phyloP scores from a whole-genome alignment of 371 early-diverging fungal genomes.

The Neoconidiobolus thromboides region DNA sequence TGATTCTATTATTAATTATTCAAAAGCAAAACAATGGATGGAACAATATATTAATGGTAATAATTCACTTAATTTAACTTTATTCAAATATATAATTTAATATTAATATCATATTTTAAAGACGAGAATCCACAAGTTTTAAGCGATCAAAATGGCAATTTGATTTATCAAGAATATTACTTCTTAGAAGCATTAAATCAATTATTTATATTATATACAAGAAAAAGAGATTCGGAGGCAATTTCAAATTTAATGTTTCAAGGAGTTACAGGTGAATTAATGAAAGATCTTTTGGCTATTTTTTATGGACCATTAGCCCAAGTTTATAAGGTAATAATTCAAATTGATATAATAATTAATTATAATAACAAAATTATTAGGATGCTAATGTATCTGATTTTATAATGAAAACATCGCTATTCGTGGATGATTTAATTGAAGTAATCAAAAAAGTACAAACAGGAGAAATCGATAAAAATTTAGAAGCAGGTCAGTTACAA shows the following conservation, averaged over 20 bases:
- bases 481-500: not conserved
- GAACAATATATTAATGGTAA: conserved; percentile 6
- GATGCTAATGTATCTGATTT: conserved; percentile 40
- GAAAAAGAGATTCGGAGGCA: conserved; percentile 23
- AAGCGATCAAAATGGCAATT: not conserved
- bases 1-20: conserved; percentile 5
- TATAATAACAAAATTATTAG: not conserved
- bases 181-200: conserved; percentile 12
- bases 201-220: conserved; percentile 6
- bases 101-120: conserved; percentile 14
- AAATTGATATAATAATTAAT: not conserved
- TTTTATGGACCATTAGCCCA: conserved; percentile 42
- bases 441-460: conserved; percentile 24
- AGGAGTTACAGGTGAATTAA: conserved; percentile 36
- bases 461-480: conserved; percentile 5
- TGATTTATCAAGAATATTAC: not conserved
- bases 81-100: no score
- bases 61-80: not conserved
- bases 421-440: conserved; percentile 33
- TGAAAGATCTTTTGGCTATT: conserved; percentile 36
- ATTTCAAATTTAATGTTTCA: conserved; percentile 34
- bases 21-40: not conserved
- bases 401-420: conserved; percentile 28
- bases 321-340: conserved; percentile 23
- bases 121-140: conserved; percentile 15